Conservation (phyloP, 805 yeast species). For the Priceomyces fermenticarens region DNA sequence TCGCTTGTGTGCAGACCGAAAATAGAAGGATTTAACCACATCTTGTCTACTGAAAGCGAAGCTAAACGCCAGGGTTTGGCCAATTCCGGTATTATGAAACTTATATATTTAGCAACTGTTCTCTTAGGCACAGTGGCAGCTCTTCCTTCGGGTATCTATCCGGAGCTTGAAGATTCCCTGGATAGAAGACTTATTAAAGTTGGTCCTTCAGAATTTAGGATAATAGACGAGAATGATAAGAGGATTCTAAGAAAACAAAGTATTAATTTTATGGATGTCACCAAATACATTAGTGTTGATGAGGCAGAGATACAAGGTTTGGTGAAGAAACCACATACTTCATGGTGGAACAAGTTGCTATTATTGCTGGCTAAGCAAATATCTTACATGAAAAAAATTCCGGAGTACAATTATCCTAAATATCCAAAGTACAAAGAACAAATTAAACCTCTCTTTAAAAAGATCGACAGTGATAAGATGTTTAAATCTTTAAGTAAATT, state of each 20-base stretch:
- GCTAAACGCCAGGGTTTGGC: too few relatives aligned
- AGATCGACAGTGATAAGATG: conserved; percentile 48
- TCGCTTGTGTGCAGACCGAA: too few relatives aligned
- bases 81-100: background rate
- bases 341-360: conserved; percentile 12
- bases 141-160: conserved; percentile 9
- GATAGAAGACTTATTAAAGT: conserved; percentile 29
- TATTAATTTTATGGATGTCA: conserved; percentile 61
- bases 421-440: conserved; percentile 29
- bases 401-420: conserved; percentile 52
- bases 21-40: too few relatives aligned
- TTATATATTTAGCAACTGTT: background rate
- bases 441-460: conserved; percentile 39
- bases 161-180: background rate
- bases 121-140: conserved; percentile 4
- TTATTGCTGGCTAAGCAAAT: conserved; percentile 26
- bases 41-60: too few relatives aligned
- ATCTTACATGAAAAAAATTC: conserved; percentile 19
- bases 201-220: conserved; percentile 27
- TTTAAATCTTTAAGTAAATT: conserved; percentile 56
- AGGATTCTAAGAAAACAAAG: conserved; percentile 39
- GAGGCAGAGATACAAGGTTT: conserved; percentile 30
- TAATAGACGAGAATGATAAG: conserved; percentile 38
- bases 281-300: conserved; percentile 42
- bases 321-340: conserved; percentile 9